Evolutionary conservation across 352 stramenopile species (phyloP), one percentile per base, ranked within the genome.

Genomic region (Phytophthora vignae): DNA sequence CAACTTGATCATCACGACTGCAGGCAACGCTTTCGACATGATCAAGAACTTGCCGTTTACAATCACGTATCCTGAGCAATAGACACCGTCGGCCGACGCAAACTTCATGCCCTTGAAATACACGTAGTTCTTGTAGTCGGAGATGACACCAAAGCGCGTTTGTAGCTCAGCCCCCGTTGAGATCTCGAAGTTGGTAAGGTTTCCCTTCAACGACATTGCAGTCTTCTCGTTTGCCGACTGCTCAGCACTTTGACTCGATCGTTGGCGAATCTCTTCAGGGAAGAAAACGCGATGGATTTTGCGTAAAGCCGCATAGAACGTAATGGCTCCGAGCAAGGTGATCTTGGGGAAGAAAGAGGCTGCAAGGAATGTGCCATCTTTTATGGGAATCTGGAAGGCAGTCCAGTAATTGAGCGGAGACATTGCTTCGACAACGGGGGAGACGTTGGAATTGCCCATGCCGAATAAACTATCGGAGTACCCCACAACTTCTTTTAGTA

Each of bases 81-180:
- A 78, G 36, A 80, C 77, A 15, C 72, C 76, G 22, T 79, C 74
- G 0, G 70, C 55, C 9, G 65, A 74, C 15, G 69, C 73, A 52
- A 76, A 81, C 54, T 81, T 79, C 50, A 81, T 64, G 14, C 76
- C 73, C 46, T 80, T 77, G 62, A 79, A 76, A 42, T 63, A 73
- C 14, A 71, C 50, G 64, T 69, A 78, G 48, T 81, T 78, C 21
- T 72, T 67, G 54, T 76, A 82, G 17, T 76, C 57, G 1, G 60
- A 81, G 22, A 82, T 60, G 27, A 84, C 22, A 3, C 77, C 74
- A 15, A 75, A 64, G 1, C 63, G 60, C 12, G 67, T 69, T 58
- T 73, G 44, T 25, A 77, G 50, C 55, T 65, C 59, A 15, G 69
- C 69, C 7, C 63, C 64, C 4, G 69, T 73, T 17, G 69, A 48